These are phyloP conservation scores for Dactylonectria estremocensis DNA, from an alignment of 2,329 filamentous ascomycete species.

Conservation along the genomic window DNA sequence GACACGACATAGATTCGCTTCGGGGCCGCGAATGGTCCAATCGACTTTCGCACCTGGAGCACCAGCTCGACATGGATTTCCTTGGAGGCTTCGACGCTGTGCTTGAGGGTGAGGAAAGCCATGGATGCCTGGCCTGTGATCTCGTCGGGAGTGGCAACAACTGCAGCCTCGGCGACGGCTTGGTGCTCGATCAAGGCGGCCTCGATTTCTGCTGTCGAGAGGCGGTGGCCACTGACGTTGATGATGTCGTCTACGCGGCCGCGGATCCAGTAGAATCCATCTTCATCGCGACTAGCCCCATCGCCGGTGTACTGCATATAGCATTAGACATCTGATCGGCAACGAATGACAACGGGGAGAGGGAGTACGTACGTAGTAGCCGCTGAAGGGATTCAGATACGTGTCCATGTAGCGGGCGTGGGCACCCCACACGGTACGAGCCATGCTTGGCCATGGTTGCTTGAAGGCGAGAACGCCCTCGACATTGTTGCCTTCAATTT, in stretches of 20 bases:
- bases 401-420: slow-evolving; percentile 98
- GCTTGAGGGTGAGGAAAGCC: slow-evolving; percentile 89
- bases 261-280: slow-evolving; percentile 98
- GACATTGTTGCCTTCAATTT: slow-evolving; percentile 91
- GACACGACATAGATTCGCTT: slow-evolving; percentile 90
- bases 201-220: slow-evolving; percentile 97
- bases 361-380: slow-evolving; percentile 84
- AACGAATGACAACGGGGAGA: rapidly evolving
- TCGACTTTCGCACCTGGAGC: slow-evolving; percentile 91
- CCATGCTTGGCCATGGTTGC: slow-evolving; percentile 96
- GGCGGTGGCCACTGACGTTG: slow-evolving; percentile 92
- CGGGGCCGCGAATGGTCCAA: slow-evolving; percentile 93
- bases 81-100: slow-evolving; percentile 64
- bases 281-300: slow-evolving; percentile 91
- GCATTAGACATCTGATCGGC: neutral
- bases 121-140: slow-evolving; percentile 94
- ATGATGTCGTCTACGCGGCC: slow-evolving; percentile 96
- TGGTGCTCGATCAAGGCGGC: slow-evolving; percentile 91
- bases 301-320: slow-evolving; percentile 81
- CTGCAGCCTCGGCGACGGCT: slow-evolving; percentile 89
- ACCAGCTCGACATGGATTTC: slow-evolving; percentile 88
- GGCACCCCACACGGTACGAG: slow-evolving; percentile 94
- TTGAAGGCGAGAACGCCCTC: slow-evolving; percentile 95
- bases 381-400: slow-evolving; percentile 94
- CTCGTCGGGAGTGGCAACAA: slow-evolving; percentile 90